Evolutionary conservation across 768 basidiomycete genomes (phyloP), one percentile per base, ranked within the genome.

Genomic region (Mycena amicta): DNA sequence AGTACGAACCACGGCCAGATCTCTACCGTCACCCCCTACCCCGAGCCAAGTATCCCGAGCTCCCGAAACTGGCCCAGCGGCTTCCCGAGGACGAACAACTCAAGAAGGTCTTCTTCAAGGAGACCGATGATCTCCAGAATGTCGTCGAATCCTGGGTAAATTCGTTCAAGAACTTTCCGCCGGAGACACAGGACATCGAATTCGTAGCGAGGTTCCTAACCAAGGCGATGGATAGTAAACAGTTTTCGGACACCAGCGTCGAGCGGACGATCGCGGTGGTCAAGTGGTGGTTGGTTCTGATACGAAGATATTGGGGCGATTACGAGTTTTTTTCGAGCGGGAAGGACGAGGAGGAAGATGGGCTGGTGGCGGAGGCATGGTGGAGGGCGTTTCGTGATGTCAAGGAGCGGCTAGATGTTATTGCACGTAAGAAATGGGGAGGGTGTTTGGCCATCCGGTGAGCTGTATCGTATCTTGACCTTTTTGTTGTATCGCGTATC

Each of bases 261-360:
- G 88, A 89, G 72, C 83, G 83, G 59, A 89, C 86, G 52, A 71
- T 90, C 13, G 82, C 82, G 25, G 82, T 92, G 18, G 77, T 92
- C 78, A 87, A 83, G 66, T 95, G 89, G 90, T 95, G 93, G 94
- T 71, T 85, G 61, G 78, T 88, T 29, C 68, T 95, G 26, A 70
- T 93, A 64, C 75, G 87, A 64, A 74, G 86, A 59, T 71, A 83
- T 66, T 93, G 88, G 82, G 82, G 78, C 12, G 72, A 75, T 3
- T 81, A 81, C 54, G 88, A 90, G 70, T 64, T 72, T 55, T 70
- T 73, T 29, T 78, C 76, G 40, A 72, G 70, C 23, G 71, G 75
- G 40, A 71, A 71, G 49, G 60, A 66, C 29, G 67, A 68, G 26
- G 67, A 69, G 70, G 59, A 62, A 62, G 60, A 70, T 74, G 75